Percentiles rank a stretch among this genome's conserved stretches.
These are phyloP conservation scores for Candida orba DNA, from an alignment of 805 yeast species.

Conservation along the genomic window DNA sequence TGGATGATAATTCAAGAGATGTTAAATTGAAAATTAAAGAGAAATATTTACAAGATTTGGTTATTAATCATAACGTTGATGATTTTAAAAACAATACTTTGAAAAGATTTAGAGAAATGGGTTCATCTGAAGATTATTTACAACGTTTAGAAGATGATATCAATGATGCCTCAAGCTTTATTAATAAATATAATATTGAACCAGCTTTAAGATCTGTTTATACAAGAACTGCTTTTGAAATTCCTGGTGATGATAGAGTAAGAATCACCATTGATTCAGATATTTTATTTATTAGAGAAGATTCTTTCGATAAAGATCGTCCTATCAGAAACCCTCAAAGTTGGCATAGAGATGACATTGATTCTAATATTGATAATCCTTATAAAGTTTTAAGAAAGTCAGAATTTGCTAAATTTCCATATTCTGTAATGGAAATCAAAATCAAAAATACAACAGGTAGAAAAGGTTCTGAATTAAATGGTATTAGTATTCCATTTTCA, in stretches of 20 bases:
- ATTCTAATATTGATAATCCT: slow-evolving; percentile 65
- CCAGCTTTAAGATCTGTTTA: slow-evolving; percentile 84
- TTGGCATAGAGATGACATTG: slow-evolving; percentile 94
- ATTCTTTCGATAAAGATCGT: slow-evolving; percentile 70
- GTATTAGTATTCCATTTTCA: slow-evolving; percentile 33
- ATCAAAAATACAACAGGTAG: slow-evolving; percentile 40
- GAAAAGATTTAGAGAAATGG: slow-evolving; percentile 56
- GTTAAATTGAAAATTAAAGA: slow-evolving; percentile 68
- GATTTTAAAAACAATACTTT: slow-evolving; percentile 43
- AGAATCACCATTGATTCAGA: slow-evolving; percentile 89
- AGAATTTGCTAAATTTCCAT: slow-evolving; percentile 78
- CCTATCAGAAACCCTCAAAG: slow-evolving; percentile 83
- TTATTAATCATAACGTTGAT: slow-evolving; percentile 42
- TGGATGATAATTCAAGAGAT: slow-evolving; percentile 47
- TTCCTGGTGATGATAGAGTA: slow-evolving; percentile 93
- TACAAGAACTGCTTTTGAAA: slow-evolving; percentile 93
- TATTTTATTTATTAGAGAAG: slow-evolving; percentile 82
- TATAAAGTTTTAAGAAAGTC: slow-evolving; percentile 73
- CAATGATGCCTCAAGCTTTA: slow-evolving; percentile 53
- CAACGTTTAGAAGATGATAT: slow-evolving; percentile 49
- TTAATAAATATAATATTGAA: slow-evolving; percentile 58
- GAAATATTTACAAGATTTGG: slow-evolving; percentile 70
- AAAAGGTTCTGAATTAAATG: slow-evolving; percentile 25
- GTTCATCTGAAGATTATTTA: slow-evolving; percentile 44
- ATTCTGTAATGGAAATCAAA: slow-evolving; percentile 82